Conservation (phyloP, 2,329 filamentous ascomycete species). For the Chrysosphaeria jannelii region DNA sequence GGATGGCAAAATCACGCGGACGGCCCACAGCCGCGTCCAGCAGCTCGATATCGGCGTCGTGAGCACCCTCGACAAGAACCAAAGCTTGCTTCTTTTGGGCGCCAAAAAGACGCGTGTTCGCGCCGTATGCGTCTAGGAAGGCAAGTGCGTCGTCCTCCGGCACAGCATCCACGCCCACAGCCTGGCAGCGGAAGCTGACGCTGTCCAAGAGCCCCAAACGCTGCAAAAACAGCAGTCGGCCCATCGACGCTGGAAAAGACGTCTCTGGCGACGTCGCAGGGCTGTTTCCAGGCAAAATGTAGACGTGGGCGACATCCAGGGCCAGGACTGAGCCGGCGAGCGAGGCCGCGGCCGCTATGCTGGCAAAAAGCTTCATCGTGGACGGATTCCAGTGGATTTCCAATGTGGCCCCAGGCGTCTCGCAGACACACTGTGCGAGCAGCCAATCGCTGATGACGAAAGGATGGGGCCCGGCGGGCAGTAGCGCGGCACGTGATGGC, state of each 20-base stretch:
- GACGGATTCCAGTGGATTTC: too few species aligned
- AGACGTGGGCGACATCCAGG: constrained; percentile 17
- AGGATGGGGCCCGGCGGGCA: too few species aligned
- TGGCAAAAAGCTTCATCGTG: constrained; percentile 8
- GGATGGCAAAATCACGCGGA: constrained; percentile 19
- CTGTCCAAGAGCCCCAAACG: constrained; percentile 18
- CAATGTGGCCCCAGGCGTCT: too few species aligned
- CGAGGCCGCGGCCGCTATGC: constrained; percentile 7
- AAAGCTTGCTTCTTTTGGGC: constrained; percentile 10
- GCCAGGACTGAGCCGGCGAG: constrained; percentile 9
- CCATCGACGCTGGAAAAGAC: constrained; percentile 11
- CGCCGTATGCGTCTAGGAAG: constrained; percentile 29
- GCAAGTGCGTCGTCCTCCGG: constrained; percentile 21
- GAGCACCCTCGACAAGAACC: constrained; percentile 26
- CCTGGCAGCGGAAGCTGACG: constrained; percentile 16
- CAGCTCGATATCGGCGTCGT: constrained; percentile 13
- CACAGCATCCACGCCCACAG: too few species aligned
- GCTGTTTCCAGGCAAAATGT: constrained; percentile 16
- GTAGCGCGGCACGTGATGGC: too few species aligned
- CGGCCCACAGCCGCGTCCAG: constrained; percentile 8
- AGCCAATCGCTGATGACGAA: too few species aligned
- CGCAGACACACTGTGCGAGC: too few species aligned
- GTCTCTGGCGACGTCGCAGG: constrained; percentile 1
- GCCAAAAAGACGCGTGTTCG: constrained; percentile 19
- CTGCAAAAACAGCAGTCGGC: constrained; percentile 26